Conservation (phyloP, 495 filamentous ascomycete genomes). For the Trichoderma parareesei region DNA sequence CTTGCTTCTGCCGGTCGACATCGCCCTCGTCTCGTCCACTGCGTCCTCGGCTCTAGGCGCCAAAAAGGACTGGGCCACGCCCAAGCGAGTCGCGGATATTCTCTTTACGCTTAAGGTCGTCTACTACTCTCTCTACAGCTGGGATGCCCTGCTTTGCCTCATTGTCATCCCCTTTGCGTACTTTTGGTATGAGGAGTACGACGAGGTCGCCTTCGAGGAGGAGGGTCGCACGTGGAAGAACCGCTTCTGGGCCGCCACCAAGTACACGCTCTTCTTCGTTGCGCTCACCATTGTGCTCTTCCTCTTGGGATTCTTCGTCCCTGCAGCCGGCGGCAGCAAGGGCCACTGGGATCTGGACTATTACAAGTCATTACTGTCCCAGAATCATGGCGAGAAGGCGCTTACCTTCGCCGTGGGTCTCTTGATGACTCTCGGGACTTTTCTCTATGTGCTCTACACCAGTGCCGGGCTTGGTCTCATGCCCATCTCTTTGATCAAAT, state of each 20-base stretch:
- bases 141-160: slow-evolving; percentile 87
- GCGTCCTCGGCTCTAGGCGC: slow-evolving; percentile 63
- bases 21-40: slow-evolving; percentile 88
- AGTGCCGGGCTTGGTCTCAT: slow-evolving; percentile 82
- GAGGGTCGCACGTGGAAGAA: slow-evolving; percentile 60
- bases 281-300: slow-evolving; percentile 73
- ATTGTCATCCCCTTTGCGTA: slow-evolving; percentile 91
- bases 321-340: slow-evolving; percentile 56
- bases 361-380: slow-evolving; percentile 73
- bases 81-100: slow-evolving; percentile 66
- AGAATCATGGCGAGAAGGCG: slow-evolving; percentile 88
- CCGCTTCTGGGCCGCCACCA: slow-evolving; percentile 72
- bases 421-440: slow-evolving; percentile 73
- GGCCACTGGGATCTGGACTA: slow-evolving; percentile 72
- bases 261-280: slow-evolving; percentile 85
- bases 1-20: slow-evolving; percentile 87
- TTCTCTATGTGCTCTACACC: slow-evolving; percentile 82
- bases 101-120: slow-evolving; percentile 71
- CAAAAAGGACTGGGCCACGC: slow-evolving; percentile 92
- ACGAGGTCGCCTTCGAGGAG: slow-evolving; percentile 71
- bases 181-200: slow-evolving; percentile 97
- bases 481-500: slow-evolving; percentile 84
- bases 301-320: slow-evolving; percentile 87
- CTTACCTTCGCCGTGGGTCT: slow-evolving; percentile 82
- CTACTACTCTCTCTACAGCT: slow-evolving; percentile 86